These are phyloP conservation scores for Aquilaria sinensis DNA, from an alignment of 345 rosid species.

Conservation along the genomic window DNA sequence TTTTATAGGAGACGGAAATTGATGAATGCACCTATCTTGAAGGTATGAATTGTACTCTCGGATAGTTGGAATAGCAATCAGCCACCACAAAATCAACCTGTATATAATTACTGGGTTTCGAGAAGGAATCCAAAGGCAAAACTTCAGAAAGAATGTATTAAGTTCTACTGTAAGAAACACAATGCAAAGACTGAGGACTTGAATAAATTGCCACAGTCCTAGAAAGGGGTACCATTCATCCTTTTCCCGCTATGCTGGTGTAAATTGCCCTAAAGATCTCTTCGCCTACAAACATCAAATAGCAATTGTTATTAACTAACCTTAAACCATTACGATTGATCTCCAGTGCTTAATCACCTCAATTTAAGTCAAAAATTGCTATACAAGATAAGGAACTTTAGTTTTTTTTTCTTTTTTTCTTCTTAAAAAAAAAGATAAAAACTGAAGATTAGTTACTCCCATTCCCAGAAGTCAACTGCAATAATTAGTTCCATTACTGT, in stretches of 20 bases:
- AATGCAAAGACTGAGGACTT: constrained; percentile 84
- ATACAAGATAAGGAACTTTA: neutral
- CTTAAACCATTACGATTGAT: neutral
- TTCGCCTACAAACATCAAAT: constrained; percentile 49
- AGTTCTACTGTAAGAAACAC: constrained; percentile 87
- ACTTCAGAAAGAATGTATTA: constrained; percentile 96
- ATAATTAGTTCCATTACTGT: too few relatives aligned
- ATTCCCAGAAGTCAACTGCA: neutral
- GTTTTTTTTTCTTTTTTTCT: too few relatives aligned
- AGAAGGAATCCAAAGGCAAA: constrained; percentile 95
- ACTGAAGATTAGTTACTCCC: neutral
- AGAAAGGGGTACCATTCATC: constrained; percentile 98
- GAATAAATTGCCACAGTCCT: constrained; percentile 95
- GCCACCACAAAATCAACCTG: constrained; percentile 96
- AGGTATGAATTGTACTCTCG: constrained; percentile 97
- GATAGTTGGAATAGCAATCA: constrained; percentile 92
- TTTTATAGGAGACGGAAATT: neutral
- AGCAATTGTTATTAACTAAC: neutral
- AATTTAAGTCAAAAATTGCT: neutral
- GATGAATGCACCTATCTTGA: constrained; percentile 63
- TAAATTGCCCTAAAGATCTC: constrained; percentile 86
- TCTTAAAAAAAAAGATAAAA: neutral
- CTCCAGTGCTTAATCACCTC: too few relatives aligned
- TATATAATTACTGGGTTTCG: constrained; percentile 84
- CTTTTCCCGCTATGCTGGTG: constrained; percentile 98